Base-by-base conservation (phyloP, 1,284 basidiomycete species). In the Gymnopus androsaceus region DNA sequence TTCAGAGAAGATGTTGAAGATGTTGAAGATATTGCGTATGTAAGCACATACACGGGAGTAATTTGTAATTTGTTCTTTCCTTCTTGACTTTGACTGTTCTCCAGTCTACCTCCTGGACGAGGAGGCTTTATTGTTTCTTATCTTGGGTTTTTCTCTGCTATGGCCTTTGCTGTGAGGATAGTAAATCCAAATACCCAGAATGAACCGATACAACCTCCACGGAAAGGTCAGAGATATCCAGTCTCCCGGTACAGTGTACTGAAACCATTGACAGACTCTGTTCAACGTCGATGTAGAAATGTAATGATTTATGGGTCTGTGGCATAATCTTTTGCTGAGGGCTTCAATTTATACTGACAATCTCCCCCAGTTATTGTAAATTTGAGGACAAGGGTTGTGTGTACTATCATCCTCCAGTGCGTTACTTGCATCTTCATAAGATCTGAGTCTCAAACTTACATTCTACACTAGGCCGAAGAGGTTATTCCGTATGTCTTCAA, bases 311-410 rank as follows among this genome's bases (percentile, higher is more conserved):
- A 94, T 67, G 92, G 92, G 92, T 92, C 68, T 61, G 80, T 69
- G 49, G 17, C 8, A n/a, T 34, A n/a, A n/a, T n/a, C n/a, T 4
- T 33, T 34, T 19, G 27, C 37, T 53, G 25, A 14, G 30, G 19
- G 58, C 21, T 17, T 34, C 15, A 15, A 45, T 19, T 31, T 48
- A 25, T 33, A 31, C 15, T 45, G 27, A 49, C 27, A 11, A n/a
- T 41, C 7, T 23, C 23, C 21, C 57, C 4, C 61, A 94, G 92
- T 50, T 86, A 81, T 56, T 95, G 92, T 76, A 88, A 88, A 74
- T 93, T 82, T 63, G 84, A 94, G 74, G 89, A 91, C 68, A 88
- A 90, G 74, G 91, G 91, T 60, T 94, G 92, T 75, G 77, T 81
- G 46, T 94, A 90, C 69, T 87, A 87, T 65, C 92, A 94, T 70